phyloP scores from a whole-genome alignment of 2,329 filamentous ascomycete genomes.

The Aspergillus ochraceus region DNA sequence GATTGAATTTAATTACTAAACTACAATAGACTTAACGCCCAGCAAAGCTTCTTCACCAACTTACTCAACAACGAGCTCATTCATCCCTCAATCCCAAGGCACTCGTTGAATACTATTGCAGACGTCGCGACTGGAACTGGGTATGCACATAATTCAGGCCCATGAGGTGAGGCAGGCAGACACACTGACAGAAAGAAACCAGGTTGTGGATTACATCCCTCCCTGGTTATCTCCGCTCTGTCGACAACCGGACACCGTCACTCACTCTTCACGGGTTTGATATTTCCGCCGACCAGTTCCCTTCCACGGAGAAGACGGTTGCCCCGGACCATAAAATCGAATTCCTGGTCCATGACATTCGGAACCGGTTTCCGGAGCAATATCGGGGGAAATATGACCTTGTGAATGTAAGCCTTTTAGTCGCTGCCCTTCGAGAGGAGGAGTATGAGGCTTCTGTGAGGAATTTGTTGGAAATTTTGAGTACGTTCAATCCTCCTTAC shows the following conservation, averaged over 20 bases:
- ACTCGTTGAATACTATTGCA: conserved; percentile 20
- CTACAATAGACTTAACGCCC: conserved; percentile 21
- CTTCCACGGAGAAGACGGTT: conserved; percentile 1
- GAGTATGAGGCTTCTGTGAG: conserved; percentile 21
- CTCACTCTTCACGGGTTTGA: conserved; percentile 31
- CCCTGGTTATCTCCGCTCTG: conserved; percentile 10
- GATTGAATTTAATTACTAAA: background rate
- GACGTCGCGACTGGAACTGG: conserved; percentile 33
- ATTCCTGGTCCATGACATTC: conserved; percentile 26
- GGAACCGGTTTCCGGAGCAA: conserved; percentile 26
- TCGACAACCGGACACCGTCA: background rate
- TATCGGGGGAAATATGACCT: conserved; percentile 31
- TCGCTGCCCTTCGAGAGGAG: conserved; percentile 25
- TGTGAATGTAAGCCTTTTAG: conserved; percentile 30
- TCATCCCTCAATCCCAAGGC: conserved; percentile 26
- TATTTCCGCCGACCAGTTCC: conserved; percentile 31
- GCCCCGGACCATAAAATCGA: conserved; percentile 7
- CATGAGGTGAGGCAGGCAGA: background rate
- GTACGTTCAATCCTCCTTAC: conserved; percentile 14
- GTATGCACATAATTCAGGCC: conserved; percentile 11
- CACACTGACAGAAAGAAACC: background rate
- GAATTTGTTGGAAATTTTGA: conserved; percentile 29
- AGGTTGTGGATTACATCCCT: conserved; percentile 27
- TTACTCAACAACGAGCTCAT: conserved; percentile 20
- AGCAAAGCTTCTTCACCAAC: conserved; percentile 26